Conservation (phyloP, 108 stramenopile genomes). For the Cylindrotheca closterium region DNA sequence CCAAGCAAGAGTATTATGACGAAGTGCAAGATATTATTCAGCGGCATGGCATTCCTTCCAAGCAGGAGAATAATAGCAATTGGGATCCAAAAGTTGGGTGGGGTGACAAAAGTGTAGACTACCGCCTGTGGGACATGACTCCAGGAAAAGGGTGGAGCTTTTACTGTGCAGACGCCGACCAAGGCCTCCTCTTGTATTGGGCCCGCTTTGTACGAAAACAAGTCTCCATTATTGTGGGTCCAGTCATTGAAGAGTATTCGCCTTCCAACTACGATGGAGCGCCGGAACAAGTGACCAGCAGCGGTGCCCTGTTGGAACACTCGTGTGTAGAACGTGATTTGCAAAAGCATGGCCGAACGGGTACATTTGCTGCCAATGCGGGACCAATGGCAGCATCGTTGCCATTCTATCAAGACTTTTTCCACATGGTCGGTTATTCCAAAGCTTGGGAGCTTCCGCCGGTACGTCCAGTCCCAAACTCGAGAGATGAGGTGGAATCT, state of each 20-base stretch:
- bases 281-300: background rate
- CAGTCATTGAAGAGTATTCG: conserved; percentile 7
- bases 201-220: conserved; percentile 22
- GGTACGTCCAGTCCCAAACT: background rate
- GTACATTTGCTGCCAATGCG: conserved; percentile 11
- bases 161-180: conserved; percentile 43
- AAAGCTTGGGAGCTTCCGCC: conserved; percentile 35
- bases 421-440: conserved; percentile 34
- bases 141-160: conserved; percentile 24
- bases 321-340: conserved; percentile 1
- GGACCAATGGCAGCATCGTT: conserved; percentile 1
- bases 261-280: background rate
- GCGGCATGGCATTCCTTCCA: background rate
- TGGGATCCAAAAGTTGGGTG: background rate
- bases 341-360: background rate
- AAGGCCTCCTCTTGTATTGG: conserved; percentile 42
- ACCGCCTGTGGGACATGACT: conserved; percentile 26
- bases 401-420: conserved; percentile 39
- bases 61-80: background rate
- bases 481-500: background rate
- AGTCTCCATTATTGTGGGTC: conserved; percentile 19
- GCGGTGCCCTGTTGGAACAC: background rate
- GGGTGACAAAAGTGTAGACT: background rate
- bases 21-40: conserved; percentile 20
- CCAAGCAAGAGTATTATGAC: conserved; percentile 5